Evolutionary conservation across 169 alveolate genomes (phyloP), one percentile per base, ranked within the genome.

Genomic region (Besnoitia besnoiti): DNA sequence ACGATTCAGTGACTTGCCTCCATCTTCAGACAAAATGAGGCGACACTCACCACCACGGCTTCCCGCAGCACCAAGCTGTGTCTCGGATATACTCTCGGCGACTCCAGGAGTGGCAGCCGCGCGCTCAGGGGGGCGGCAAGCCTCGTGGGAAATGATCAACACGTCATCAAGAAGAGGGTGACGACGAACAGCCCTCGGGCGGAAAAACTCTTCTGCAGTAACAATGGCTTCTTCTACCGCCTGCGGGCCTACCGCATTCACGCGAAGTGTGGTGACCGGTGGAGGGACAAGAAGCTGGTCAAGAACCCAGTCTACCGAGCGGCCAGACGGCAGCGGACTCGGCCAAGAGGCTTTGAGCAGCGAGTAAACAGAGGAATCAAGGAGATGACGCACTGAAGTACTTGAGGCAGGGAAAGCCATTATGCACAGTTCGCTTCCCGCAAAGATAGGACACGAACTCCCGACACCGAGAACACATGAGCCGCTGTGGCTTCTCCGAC

Each of bases 251-350:
- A 89, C 62, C 61, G 55, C 37, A 51, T 89, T 89, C 44, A 89
- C 92, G 5, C 92, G 85, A 33, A 89, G 61, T 44, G 88, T 67
- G 5, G 37, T 75, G 76, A 73, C 7, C 0, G 77, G 77, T 0
- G 92, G 50, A 33, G 92, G 92, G 19, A 67, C 35, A 1, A 89
- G 76, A n/a, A 89, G 92, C 35, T 47, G 44, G 62, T 73, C 73
- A 21, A 75, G 33, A 27, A 73, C 37, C 30, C 59, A 44, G 3
- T 62, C 85, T 0, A 89, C 50, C 14, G 92, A 89, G 40, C 67
- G 35, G n/a, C n/a, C 35, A 14, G 87, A 35, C 5, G 75, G 84
- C 4, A 73, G 40, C 0, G 84, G 84, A 44, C 49, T 73, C 24
- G 84, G 21, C 84, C 84, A 73, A 7, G 84, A 10, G 19, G 42